Conservation (phyloP, 2,329 filamentous ascomycete genomes). For the Alternaria arborescens region DNA sequence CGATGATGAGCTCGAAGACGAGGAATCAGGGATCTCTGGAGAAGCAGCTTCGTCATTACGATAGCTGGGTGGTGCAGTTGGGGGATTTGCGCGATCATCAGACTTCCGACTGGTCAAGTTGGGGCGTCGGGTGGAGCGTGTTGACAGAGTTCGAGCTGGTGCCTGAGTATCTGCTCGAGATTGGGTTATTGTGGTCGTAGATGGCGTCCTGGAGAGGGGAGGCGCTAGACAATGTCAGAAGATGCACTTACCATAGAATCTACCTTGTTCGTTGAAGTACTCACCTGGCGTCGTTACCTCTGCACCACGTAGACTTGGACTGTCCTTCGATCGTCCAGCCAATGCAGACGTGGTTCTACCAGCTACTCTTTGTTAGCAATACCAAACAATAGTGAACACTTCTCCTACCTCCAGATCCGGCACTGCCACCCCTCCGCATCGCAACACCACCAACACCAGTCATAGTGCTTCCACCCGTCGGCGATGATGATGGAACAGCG, state of each 20-base stretch:
- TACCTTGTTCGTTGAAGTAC: not conserved
- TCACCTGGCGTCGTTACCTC: constrained; percentile 57
- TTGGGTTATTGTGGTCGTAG: constrained; percentile 59
- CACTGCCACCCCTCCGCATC: constrained; percentile 63
- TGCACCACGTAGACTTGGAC: constrained; percentile 60
- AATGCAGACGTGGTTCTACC: constrained; percentile 62
- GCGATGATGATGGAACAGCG: constrained; percentile 61
- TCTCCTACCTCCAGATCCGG: constrained; percentile 49
- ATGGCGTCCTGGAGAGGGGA: constrained; percentile 56
- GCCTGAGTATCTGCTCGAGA: constrained; percentile 36
- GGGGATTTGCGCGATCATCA: constrained; percentile 20
- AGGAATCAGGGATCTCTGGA: constrained; percentile 33
- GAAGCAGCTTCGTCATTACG: constrained; percentile 29
- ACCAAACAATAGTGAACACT: not conserved
- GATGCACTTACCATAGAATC: not conserved
- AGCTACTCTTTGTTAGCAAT: constrained; percentile 28
- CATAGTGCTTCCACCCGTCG: constrained; percentile 54
- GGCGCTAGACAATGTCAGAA: constrained; percentile 28
- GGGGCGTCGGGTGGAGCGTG: constrained; percentile 37
- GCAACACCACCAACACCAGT: constrained; percentile 50
- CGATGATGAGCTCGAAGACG: constrained; percentile 43
- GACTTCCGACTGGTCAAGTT: constrained; percentile 29
- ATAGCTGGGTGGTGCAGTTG: constrained; percentile 14
- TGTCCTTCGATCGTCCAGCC: constrained; percentile 65
- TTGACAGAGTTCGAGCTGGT: constrained; percentile 37